These are phyloP conservation scores for Pseudonitzschia multistriata DNA, from an alignment of 108 stramenopile species.

Conservation along the genomic window DNA sequence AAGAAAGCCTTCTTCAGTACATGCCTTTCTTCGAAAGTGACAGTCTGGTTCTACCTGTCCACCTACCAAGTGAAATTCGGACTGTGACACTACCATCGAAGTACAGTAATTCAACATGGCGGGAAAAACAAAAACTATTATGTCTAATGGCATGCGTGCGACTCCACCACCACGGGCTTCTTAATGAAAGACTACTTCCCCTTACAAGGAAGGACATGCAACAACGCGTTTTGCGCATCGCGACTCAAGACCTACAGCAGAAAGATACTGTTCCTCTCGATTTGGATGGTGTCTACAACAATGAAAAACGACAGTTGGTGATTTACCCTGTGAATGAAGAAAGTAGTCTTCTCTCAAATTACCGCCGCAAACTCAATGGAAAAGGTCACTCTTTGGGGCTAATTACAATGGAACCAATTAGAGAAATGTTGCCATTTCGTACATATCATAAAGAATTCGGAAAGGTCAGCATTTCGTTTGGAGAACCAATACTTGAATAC, in stretches of 20 bases:
- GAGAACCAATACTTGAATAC: background rate
- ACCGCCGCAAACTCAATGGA: conserved; percentile 15
- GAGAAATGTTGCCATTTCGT: conserved; percentile 11
- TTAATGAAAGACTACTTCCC: conserved; percentile 58
- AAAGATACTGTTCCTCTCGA: background rate
- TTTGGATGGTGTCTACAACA: conserved; percentile 2
- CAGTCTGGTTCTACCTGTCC: conserved; percentile 46
- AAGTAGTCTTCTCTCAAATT: conserved; percentile 9
- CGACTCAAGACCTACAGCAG: background rate
- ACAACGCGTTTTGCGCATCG: conserved; percentile 1
- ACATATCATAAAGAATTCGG: conserved; percentile 47
- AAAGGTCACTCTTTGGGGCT: conserved; percentile 35
- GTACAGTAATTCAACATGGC: conserved; percentile 18
- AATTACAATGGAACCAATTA: conserved; percentile 22
- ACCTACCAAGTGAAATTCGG: conserved; percentile 36
- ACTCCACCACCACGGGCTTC: conserved; percentile 45
- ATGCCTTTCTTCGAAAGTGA: conserved; percentile 48
- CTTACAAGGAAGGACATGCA: conserved; percentile 36
- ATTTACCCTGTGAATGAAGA: conserved; percentile 29
- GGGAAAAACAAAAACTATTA: conserved; percentile 42
- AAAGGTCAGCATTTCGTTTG: conserved; percentile 24
- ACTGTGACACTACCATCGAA: conserved; percentile 38
- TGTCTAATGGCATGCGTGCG: conserved; percentile 62
- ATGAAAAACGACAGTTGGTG: conserved; percentile 10
- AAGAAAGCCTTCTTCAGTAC: conserved; percentile 33